phyloP scores from a whole-genome alignment of 768 basidiomycete species.

The Lactarius hatsudake region DNA sequence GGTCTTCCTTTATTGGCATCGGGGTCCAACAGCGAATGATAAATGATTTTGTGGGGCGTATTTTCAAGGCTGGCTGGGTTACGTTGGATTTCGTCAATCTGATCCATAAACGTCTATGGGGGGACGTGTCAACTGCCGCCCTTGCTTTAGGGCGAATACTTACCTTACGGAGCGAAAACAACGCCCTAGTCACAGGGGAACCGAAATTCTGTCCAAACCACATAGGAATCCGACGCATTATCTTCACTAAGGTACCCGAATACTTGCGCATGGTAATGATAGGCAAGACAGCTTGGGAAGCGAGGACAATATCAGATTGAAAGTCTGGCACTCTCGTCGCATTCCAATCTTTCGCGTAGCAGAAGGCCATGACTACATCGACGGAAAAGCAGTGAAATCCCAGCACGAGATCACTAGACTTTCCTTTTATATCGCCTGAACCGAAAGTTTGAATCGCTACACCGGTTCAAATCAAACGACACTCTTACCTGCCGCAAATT shows the following conservation, averaged over 20 bases:
- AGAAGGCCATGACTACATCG: too few relatives aligned
- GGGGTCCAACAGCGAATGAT: neutral
- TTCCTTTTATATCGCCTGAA: neutral
- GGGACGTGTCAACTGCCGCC: neutral
- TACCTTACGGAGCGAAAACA: neutral
- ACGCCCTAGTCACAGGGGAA: neutral
- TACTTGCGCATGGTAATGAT: neutral
- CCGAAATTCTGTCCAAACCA: neutral
- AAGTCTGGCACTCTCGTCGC: neutral
- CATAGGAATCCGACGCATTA: neutral
- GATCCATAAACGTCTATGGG: neutral
- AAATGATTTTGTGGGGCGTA: neutral
- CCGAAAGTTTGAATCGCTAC: neutral
- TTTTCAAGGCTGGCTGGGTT: neutral
- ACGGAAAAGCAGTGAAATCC: neutral
- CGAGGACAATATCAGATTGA: neutral
- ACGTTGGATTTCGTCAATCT: neutral
- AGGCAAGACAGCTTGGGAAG: neutral
- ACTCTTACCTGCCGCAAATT: neutral
- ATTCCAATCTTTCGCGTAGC: too few relatives aligned
- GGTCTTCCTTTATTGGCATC: neutral
- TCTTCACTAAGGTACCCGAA: neutral
- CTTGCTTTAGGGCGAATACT: neutral
- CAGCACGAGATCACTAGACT: constrained; percentile 1
- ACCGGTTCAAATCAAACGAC: too few relatives aligned